A percentile compares a stretch with the other conserved stretches of the same genome.
Evolutionary conservation across 75 land plant genomes (phyloP).

Genomic region (Adiantum capillusveneris): DNA sequence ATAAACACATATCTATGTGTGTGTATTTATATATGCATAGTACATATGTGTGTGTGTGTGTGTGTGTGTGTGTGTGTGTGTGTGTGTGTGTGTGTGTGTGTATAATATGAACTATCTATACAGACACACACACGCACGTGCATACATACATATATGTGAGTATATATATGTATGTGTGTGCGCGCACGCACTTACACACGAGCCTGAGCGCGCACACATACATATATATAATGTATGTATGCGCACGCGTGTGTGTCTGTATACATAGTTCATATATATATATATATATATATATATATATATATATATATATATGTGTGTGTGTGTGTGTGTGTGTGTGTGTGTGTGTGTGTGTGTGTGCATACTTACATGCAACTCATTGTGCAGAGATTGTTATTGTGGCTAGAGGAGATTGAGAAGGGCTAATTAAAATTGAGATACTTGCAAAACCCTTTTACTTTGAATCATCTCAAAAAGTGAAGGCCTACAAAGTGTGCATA

Average conservation of each 20-base stretch:
- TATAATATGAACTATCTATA: too few species aligned
- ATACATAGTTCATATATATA: neutral
- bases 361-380: neutral
- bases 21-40: neutral
- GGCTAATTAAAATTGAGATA: neutral
- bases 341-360: constrained; percentile 5
- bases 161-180: neutral
- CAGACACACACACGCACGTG: neutral
- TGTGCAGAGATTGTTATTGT: neutral
- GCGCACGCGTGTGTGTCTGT: neutral
- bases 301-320: neutral
- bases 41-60: neutral
- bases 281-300: neutral
- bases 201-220: neutral
- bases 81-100: neutral
- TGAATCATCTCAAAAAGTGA: too few species aligned
- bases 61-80: neutral
- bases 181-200: neutral
- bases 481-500: neutral
- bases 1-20: too few species aligned
- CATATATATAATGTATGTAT: neutral
- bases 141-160: neutral
- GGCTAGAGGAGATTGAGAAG: neutral
- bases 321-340: neutral
- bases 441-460: neutral